A percentile compares a stretch with the other conserved stretches of the same genome.
These are phyloP conservation scores for Ustilago lituana DNA, from an alignment of 1,284 basidiomycete species.

Conservation along the genomic window DNA sequence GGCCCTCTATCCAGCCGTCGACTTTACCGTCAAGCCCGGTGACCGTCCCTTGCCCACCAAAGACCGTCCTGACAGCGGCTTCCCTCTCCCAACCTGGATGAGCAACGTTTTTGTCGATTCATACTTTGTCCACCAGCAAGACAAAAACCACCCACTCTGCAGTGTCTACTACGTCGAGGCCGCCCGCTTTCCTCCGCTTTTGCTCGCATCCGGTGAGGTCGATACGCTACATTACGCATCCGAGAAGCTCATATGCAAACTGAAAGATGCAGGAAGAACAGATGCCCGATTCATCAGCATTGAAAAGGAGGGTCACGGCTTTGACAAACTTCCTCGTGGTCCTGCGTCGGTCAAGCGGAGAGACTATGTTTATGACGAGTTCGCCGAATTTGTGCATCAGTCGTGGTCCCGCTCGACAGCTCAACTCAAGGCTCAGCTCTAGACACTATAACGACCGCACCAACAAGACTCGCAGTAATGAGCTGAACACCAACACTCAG, in stretches of 20 bases:
- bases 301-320: constrained; percentile 56
- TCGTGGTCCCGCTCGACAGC: constrained; percentile 7
- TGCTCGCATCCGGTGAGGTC: constrained; percentile 48
- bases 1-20: constrained; percentile 44
- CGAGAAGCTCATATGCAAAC: constrained; percentile 39
- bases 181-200: constrained; percentile 37
- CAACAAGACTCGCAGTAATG: no score
- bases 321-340: constrained; percentile 53
- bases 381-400: constrained; percentile 61
- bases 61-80: constrained; percentile 35
- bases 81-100: constrained; percentile 43
- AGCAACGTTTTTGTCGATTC: constrained; percentile 44
- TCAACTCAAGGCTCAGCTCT: constrained; percentile 12
- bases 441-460: neutral
- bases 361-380: constrained; percentile 29
- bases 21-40: constrained; percentile 43
- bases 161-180: constrained; percentile 38
- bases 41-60: constrained; percentile 16
- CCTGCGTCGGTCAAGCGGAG: constrained; percentile 37
- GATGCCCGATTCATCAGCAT: constrained; percentile 46
- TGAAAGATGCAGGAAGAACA: constrained; percentile 34
- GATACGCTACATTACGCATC: constrained; percentile 56
- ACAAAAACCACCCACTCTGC: constrained; percentile 41
- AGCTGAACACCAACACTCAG: no score
- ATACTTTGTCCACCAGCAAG: constrained; percentile 43